phyloP scores from a whole-genome alignment of 2,329 filamentous ascomycete species.

The Neofusicoccum ribis region DNA sequence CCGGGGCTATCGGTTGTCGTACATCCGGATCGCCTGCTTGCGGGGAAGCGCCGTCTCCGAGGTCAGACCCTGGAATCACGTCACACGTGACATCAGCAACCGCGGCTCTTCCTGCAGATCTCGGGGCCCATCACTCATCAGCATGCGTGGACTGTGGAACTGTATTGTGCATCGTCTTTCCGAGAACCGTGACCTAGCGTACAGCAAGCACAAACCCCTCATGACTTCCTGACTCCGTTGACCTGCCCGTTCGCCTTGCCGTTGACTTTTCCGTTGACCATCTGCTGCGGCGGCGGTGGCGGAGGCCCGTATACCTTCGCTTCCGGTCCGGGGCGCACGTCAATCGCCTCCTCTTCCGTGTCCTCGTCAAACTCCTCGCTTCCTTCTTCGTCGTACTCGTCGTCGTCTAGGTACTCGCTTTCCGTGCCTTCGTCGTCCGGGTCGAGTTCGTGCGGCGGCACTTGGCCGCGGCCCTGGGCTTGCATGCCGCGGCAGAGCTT shows the following conservation, averaged over 20 bases:
- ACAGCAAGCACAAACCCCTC: conserved; percentile 16
- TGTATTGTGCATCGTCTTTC: conserved; percentile 12
- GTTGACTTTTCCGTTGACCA: conserved; percentile 35
- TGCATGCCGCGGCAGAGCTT: conserved; percentile 97
- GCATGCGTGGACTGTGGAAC: not conserved
- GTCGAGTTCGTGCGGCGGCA: conserved; percentile 51
- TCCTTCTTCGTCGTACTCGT: conserved; percentile 46
- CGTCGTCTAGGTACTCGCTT: conserved; percentile 43
- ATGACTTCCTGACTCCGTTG: conserved; percentile 34
- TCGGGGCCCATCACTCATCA: not conserved
- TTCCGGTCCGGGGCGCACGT: conserved; percentile 27
- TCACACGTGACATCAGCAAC: conserved; percentile 8
- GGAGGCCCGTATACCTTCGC: conserved; percentile 33
- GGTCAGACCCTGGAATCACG: not conserved
- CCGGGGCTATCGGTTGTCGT: not conserved
- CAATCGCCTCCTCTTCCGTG: conserved; percentile 56
- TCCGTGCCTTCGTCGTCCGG: conserved; percentile 57
- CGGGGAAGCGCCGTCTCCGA: conserved; percentile 9
- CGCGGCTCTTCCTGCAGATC: not conserved
- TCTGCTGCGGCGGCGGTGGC: conserved; percentile 34
- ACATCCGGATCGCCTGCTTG: conserved; percentile 10
- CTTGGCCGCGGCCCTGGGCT: conserved; percentile 81
- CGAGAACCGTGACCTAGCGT: conserved; percentile 8
- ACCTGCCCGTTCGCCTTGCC: conserved; percentile 35
- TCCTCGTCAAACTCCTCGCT: conserved; percentile 56